Percentiles rank a stretch among this genome's conserved stretches.
Evolutionary conservation across 768 basidiomycete genomes (phyloP).

Genomic region (Xerocomellus dryophilus): DNA sequence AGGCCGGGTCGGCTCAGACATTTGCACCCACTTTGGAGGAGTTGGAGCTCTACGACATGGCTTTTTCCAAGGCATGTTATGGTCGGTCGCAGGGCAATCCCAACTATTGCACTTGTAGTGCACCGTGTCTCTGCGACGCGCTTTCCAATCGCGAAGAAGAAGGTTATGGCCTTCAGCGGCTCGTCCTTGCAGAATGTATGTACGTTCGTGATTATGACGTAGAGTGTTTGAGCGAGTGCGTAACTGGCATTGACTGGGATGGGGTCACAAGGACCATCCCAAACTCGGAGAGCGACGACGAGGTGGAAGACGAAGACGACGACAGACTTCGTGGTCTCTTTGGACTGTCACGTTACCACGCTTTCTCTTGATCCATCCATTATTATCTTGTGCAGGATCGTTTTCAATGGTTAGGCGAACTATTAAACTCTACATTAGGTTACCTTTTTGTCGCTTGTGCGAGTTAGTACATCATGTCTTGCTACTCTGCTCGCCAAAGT

Average conservation of each 20-base stretch:
- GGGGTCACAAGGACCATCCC: neutral
- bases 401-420: neutral
- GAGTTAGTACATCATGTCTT: neutral
- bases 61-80: conserved; percentile 11
- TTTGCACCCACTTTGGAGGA: conserved; percentile 19
- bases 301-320: neutral
- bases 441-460: neutral
- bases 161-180: conserved; percentile 12
- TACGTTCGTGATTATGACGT: conserved; percentile 4
- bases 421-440: too few species aligned
- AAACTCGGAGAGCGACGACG: neutral
- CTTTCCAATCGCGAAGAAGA: conserved; percentile 11
- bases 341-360: neutral
- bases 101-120: conserved; percentile 5
- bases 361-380: neutral
- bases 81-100: neutral
- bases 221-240: conserved; percentile 1
- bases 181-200: conserved; percentile 11
- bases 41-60: conserved; percentile 5
- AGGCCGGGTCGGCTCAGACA: neutral
- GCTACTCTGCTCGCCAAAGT: neutral
- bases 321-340: neutral
- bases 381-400: neutral
- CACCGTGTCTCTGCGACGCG: conserved; percentile 15
- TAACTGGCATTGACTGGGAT: conserved; percentile 21